Base-by-base conservation (phyloP, 106 monocot species). In the Platanthera guangdongensis region DNA sequence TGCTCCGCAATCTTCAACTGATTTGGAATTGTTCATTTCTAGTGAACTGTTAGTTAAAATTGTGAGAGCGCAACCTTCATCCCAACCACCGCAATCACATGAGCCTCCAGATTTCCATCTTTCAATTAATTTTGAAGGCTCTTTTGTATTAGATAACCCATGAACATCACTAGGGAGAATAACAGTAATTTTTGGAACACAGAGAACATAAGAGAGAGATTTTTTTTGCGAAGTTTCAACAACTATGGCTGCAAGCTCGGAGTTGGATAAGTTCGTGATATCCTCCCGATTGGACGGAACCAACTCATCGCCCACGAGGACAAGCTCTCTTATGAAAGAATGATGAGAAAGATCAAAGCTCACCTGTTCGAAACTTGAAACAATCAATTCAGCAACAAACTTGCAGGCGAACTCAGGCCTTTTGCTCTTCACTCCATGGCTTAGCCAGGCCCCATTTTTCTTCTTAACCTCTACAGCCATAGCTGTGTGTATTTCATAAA, bases 51-150 rank as follows among this genome's bases (percentile, higher is more conserved):
- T 76, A 1, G 79, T 84, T 30, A 97, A 65, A 50, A 91, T 39
- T 47, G 87, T 84, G 19, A 97, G 77, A 51, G 28, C 72, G 79
- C 96, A 97, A 51, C 96, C 93, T 76, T 89, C 89, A 79, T 97
- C 96, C 96, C 96, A 97, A n/a, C 96, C 96, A 68, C 91, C 93
- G 82, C 96, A 97, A 65, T 97, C 96, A 63, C 96, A 97, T n/a
- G 67, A 76, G 52, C 96, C 95, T 53, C 92, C 91, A 55, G 84
- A 86, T 76, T 76, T 91, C 96, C 96, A 97, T 78, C 93, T 80
- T 57, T 93, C 78, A 39, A 97, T 86, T 67, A 97, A 74, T 46
- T 91, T 81, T 28, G 87, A 83, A 3, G 91, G 93, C 47, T 77
- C 54, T 72, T 86, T 90, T 39, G 28, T 49, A 18, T 60, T 65